Percentiles rank a stretch among this genome's conserved stretches.
Conservation (phyloP, 208 protist species). For the Leishmania lainsoni region DNA sequence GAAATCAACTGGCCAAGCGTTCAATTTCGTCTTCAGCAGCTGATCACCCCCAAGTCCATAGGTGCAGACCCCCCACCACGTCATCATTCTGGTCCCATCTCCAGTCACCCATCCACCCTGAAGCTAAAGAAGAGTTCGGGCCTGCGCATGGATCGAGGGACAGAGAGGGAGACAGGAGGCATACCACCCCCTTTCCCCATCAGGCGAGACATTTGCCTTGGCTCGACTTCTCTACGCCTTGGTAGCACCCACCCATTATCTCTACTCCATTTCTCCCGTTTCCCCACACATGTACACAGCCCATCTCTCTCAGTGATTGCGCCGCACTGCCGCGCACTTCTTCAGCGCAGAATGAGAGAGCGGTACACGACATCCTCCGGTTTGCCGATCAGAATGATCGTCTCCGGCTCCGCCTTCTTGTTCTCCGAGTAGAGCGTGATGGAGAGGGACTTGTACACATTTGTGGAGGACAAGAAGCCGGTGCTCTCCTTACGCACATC, state of each 20-base stretch:
- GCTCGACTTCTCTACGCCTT: not conserved
- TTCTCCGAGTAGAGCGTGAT: constrained; percentile 64
- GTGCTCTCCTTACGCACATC: constrained; percentile 79
- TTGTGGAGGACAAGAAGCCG: constrained; percentile 70
- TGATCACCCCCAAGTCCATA: not conserved
- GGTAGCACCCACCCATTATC: not conserved
- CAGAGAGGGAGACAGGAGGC: not conserved
- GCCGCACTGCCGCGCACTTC: not conserved
- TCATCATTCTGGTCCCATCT: not conserved
- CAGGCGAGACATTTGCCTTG: not conserved
- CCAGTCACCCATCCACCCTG: not conserved
- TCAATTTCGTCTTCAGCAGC: not conserved
- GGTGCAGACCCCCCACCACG: not conserved
- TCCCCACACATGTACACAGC: not conserved
- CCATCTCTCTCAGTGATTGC: not conserved
- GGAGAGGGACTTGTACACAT: constrained; percentile 80
- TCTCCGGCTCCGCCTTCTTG: constrained; percentile 66
- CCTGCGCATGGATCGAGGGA: not conserved
- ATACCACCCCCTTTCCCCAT: not conserved
- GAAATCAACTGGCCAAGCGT: not conserved
- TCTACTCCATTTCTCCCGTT: not conserved
- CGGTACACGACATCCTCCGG: constrained; percentile 85
- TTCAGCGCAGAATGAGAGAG: constrained; percentile 44
- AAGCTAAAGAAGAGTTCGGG: not conserved
- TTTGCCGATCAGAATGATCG: constrained; percentile 81